A percentile compares a stretch with the other conserved stretches of the same genome.
phyloP scores from a whole-genome alignment of 2,329 filamentous ascomycete genomes.

The Alternaria gaisen region DNA sequence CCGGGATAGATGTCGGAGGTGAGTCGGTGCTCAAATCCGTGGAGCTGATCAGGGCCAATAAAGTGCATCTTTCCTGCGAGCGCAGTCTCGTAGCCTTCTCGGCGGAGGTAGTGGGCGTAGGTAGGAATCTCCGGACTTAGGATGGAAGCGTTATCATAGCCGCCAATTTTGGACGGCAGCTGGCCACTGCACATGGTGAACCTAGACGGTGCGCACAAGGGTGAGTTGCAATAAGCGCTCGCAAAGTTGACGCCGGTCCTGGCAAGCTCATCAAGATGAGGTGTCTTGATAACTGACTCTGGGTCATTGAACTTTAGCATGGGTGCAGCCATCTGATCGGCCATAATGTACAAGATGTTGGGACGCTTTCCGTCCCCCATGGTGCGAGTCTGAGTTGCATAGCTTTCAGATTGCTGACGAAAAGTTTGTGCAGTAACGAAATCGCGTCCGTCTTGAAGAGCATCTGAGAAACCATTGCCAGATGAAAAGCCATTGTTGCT shows the following conservation, averaged over 20 bases:
- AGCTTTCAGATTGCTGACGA: constrained; percentile 33
- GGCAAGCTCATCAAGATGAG: constrained; percentile 85
- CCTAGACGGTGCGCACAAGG: constrained; percentile 88
- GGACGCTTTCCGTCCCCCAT: constrained; percentile 57
- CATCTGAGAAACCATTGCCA: constrained; percentile 19
- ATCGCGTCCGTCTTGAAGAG: constrained; percentile 26
- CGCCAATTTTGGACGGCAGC: constrained; percentile 88
- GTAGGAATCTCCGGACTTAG: constrained; percentile 86
- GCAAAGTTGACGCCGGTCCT: constrained; percentile 87
- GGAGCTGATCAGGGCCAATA: constrained; percentile 85
- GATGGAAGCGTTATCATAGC: constrained; percentile 89
- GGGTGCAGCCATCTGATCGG: constrained; percentile 91
- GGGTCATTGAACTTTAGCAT: constrained; percentile 92
- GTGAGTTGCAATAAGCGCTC: constrained; percentile 92
- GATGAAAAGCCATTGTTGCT: constrained; percentile 22
- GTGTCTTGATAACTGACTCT: constrained; percentile 88
- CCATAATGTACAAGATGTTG: constrained; percentile 95
- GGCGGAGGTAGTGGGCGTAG: constrained; percentile 89
- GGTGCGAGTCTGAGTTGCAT: constrained; percentile 27
- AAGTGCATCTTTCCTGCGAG: constrained; percentile 98
- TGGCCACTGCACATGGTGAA: constrained; percentile 96
- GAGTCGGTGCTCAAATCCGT: constrained; percentile 85
- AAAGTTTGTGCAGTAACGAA: constrained; percentile 43
- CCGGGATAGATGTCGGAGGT: constrained; percentile 97
- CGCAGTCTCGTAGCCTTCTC: constrained; percentile 86